Conservation (phyloP, 768 basidiomycete species). For the Goffeauzyma gilvescens region DNA sequence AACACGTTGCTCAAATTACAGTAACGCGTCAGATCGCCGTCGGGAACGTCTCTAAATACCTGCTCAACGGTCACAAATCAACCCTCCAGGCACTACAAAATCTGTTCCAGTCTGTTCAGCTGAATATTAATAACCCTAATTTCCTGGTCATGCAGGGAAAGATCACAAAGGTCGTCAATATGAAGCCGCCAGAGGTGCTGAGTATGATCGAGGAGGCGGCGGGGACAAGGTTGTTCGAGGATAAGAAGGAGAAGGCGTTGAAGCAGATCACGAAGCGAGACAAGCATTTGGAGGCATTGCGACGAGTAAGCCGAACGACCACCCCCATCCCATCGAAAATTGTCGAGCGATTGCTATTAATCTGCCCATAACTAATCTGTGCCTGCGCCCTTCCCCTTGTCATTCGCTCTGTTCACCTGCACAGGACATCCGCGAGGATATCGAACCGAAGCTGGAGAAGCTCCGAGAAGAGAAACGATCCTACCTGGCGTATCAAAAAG, state of each 20-base stretch:
- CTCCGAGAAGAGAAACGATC: constrained; percentile 73
- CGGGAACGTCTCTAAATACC: constrained; percentile 82
- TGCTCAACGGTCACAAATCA: constrained; percentile 86
- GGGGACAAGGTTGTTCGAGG: constrained; percentile 97
- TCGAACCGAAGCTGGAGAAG: constrained; percentile 80
- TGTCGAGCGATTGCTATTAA: not conserved
- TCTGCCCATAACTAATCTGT: not conserved
- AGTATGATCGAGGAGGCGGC: constrained; percentile 98
- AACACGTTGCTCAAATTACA: constrained; percentile 69
- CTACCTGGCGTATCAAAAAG: constrained; percentile 78
- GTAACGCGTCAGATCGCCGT: constrained; percentile 92
- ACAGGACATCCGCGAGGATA: constrained; percentile 64
- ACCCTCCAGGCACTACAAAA: constrained; percentile 67
- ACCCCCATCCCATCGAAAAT: not conserved
- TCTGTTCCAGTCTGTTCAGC: constrained; percentile 85
- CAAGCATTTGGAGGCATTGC: constrained; percentile 80
- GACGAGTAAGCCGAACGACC: constrained; percentile 33
- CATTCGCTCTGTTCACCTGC: too few relatives aligned
- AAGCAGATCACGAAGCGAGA: constrained; percentile 96
- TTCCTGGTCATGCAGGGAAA: constrained; percentile 98
- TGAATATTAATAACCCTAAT: constrained; percentile 99
- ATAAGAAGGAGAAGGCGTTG: constrained; percentile 86
- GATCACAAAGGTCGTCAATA: constrained; percentile 95
- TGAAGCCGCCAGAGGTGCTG: constrained; percentile 92
- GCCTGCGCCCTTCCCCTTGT: too few relatives aligned